These are phyloP conservation scores for Colletotrichum cordylinicola DNA, from an alignment of 2,329 filamentous ascomycete genomes.

Conservation along the genomic window DNA sequence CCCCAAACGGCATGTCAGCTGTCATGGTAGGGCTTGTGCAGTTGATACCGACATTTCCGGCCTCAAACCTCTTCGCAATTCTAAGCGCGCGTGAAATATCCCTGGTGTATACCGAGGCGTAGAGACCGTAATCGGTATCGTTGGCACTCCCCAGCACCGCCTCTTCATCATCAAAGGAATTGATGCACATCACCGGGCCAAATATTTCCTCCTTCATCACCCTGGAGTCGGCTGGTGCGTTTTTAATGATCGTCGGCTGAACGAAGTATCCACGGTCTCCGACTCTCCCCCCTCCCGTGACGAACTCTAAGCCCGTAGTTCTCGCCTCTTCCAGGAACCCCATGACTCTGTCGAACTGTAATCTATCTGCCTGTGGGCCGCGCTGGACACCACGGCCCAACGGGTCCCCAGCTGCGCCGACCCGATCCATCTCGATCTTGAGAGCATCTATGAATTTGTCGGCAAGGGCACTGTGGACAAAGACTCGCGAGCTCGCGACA, in stretches of 20 bases:
- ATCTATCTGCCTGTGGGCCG: constrained; percentile 42
- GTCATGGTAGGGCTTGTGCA: not conserved
- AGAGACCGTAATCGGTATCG: constrained; percentile 46
- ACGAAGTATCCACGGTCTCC: constrained; percentile 51
- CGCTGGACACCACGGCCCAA: constrained; percentile 36
- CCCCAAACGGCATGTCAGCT: constrained; percentile 9
- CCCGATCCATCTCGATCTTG: constrained; percentile 71
- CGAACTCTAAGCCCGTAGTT: constrained; percentile 60
- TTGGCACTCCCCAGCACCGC: constrained; percentile 58
- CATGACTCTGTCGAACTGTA: constrained; percentile 43
- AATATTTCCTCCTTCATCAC: constrained; percentile 63
- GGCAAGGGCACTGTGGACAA: constrained; percentile 73
- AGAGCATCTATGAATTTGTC: constrained; percentile 70
- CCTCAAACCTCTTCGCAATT: not conserved
- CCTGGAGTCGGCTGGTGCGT: constrained; percentile 4
- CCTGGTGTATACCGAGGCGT: not conserved
- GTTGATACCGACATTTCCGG: not conserved
- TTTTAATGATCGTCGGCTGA: constrained; percentile 30
- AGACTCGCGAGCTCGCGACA: constrained; percentile 81
- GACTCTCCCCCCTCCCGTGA: constrained; percentile 73
- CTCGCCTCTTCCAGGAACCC: constrained; percentile 35
- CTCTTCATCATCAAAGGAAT: constrained; percentile 51
- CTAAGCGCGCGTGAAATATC: not conserved
- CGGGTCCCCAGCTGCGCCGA: constrained; percentile 79
- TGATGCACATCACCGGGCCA: constrained; percentile 58